A percentile compares a stretch with the other conserved stretches of the same genome.
phyloP scores from a whole-genome alignment of 192 early-diverging fungal genomes.

The Podila verticillata region DNA sequence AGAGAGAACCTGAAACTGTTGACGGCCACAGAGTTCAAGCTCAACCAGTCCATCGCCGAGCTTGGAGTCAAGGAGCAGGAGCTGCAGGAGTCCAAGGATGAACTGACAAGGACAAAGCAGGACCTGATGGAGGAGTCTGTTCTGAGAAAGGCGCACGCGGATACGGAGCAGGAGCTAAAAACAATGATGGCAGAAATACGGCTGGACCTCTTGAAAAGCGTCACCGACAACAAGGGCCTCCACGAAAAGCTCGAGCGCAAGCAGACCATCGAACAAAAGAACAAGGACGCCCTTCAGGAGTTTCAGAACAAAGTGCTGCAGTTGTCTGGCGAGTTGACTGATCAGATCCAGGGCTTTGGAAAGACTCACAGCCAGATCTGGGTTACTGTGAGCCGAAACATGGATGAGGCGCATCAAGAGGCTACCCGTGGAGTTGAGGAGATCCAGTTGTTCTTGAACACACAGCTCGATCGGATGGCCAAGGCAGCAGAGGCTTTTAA shows the following conservation, averaged over 20 bases:
- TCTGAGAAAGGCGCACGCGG: conserved; percentile 58
- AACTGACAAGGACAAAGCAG: conserved; percentile 36
- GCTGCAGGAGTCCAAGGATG: conserved; percentile 22
- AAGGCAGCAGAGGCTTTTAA: conserved; percentile 9
- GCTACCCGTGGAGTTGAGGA: not conserved
- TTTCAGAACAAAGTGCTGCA: conserved; percentile 28
- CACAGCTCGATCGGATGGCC: conserved; percentile 15
- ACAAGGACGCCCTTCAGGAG: conserved; percentile 20
- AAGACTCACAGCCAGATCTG: conserved; percentile 13
- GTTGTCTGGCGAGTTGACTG: conserved; percentile 17
- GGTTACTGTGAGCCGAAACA: not conserved
- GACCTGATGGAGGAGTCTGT: conserved; percentile 39
- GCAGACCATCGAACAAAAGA: conserved; percentile 18
- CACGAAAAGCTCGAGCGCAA: conserved; percentile 42
- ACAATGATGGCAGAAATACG: conserved; percentile 35
- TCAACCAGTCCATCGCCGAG: conserved; percentile 36
- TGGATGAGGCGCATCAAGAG: conserved; percentile 25
- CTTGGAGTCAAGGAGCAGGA: conserved; percentile 37
- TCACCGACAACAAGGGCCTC: conserved; percentile 45
- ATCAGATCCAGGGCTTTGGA: conserved; percentile 15
- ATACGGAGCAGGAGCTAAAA: conserved; percentile 56
- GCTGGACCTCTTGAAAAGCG: conserved; percentile 40
- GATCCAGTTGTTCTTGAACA: conserved; percentile 2
- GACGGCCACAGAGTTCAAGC: conserved; percentile 35
- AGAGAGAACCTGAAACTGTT: conserved; percentile 41